Percentiles rank a stretch among this genome's conserved stretches.
These are phyloP conservation scores for Fusarium kyushuense DNA, from an alignment of 2,329 filamentous ascomycete genomes.

Conservation along the genomic window DNA sequence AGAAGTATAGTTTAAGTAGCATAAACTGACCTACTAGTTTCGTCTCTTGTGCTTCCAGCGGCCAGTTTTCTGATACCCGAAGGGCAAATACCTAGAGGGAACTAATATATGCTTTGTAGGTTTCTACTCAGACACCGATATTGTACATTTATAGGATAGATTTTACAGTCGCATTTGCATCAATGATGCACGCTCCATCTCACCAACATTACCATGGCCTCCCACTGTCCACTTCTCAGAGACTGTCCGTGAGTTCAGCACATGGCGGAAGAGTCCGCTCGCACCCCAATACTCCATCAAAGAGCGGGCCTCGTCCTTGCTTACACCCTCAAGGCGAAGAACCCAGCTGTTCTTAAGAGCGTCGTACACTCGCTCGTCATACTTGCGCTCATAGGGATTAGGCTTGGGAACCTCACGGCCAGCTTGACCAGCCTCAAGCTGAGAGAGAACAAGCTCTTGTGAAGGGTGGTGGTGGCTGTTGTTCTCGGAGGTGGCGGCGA, in stretches of 20 bases:
- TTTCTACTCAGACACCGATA: constrained; percentile 43
- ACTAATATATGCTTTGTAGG: constrained; percentile 26
- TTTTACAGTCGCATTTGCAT: constrained; percentile 61
- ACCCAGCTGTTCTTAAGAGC: constrained; percentile 64
- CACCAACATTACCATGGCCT: constrained; percentile 84
- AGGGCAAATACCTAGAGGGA: constrained; percentile 2
- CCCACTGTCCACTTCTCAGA: constrained; percentile 86
- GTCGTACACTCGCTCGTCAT: constrained; percentile 68
- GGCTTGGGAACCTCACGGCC: constrained; percentile 54
- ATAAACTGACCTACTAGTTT: too few species aligned
- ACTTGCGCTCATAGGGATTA: constrained; percentile 67
- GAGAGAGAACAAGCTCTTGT: constrained; percentile 75
- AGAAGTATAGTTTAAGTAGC: too few species aligned
- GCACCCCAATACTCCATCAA: constrained; percentile 95
- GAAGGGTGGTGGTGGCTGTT: constrained; percentile 75
- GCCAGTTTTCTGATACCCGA: background rate
- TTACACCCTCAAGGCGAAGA: constrained; percentile 74
- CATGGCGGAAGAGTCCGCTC: constrained; percentile 80
- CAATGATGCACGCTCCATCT: constrained; percentile 79
- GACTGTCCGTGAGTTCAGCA: constrained; percentile 77
- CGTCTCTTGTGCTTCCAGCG: too few species aligned
- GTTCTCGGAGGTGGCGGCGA: constrained; percentile 79
- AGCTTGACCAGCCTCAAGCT: constrained; percentile 62
- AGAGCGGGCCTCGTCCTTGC: constrained; percentile 78
- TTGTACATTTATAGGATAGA: constrained; percentile 50